Evolutionary conservation across 768 basidiomycete species (phyloP).

Genomic region (Boletellus ananas): DNA sequence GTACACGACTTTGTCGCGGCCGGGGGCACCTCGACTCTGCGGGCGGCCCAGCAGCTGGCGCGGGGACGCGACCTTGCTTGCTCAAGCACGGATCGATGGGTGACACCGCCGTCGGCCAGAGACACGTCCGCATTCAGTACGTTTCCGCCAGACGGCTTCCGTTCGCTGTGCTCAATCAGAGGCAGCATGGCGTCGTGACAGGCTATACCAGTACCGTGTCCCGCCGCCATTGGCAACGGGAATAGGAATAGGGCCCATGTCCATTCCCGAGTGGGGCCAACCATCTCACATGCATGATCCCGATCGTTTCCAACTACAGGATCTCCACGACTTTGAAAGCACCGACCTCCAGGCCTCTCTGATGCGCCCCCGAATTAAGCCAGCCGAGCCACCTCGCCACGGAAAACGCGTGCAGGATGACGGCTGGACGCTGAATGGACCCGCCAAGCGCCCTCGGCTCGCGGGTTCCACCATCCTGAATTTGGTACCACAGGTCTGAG

Average conservation of each 20-base stretch:
- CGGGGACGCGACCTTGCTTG: conserved; percentile 21
- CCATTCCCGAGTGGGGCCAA: conserved; percentile 39
- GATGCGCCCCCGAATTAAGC: background rate
- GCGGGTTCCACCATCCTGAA: conserved; percentile 34
- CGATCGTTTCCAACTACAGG: conserved; percentile 35
- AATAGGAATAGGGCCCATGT: background rate
- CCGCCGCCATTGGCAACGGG: conserved; percentile 14
- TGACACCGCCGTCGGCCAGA: conserved; percentile 10
- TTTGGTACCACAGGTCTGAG: conserved; percentile 45
- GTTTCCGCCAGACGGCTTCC: conserved; percentile 3
- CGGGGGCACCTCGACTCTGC: background rate
- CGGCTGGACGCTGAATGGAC: conserved; percentile 4
- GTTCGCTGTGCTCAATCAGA: conserved; percentile 7
- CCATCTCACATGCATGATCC: conserved; percentile 24
- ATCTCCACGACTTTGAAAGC: conserved; percentile 43
- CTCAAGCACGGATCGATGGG: conserved; percentile 16
- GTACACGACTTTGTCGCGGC: conserved; percentile 22
- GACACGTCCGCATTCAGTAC: conserved; percentile 21
- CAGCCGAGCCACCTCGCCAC: background rate
- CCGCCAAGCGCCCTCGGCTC: conserved; percentile 34
- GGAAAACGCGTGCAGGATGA: conserved; percentile 10
- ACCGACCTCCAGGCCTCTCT: conserved; percentile 28
- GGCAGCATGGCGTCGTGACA: conserved; percentile 14
- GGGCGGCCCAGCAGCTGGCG: conserved; percentile 6
- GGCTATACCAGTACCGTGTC: conserved; percentile 23